Conservation (phyloP, 345 rosid species). For the Conringia planisiliqua region DNA sequence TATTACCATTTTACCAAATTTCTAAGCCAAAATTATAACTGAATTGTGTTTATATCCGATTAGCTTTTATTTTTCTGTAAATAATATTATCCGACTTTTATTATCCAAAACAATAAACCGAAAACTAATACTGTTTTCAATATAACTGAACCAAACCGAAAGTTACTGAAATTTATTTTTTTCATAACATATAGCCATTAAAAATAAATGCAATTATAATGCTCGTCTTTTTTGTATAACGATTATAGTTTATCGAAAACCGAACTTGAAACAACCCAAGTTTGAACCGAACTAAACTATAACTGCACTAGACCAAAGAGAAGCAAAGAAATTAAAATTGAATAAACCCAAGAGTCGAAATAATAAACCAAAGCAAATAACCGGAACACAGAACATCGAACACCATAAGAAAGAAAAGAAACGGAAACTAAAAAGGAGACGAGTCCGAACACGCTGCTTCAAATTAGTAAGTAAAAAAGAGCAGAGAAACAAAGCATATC, state of each 20-base stretch:
- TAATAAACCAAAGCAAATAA: background rate
- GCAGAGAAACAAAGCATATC: conserved; percentile 24
- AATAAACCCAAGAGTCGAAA: background rate
- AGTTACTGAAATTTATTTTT: background rate
- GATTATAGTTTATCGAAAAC: no score
- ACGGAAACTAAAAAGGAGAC: background rate
- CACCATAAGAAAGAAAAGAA: background rate
- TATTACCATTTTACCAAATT: background rate
- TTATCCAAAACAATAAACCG: background rate
- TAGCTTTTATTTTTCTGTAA: no score
- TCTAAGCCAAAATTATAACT: background rate
- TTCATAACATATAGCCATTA: background rate
- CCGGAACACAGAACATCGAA: background rate
- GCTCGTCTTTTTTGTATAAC: no score
- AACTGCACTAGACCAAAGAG: background rate
- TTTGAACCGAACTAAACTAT: background rate
- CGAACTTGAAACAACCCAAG: background rate
- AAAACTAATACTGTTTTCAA: background rate
- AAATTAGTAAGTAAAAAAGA: background rate
- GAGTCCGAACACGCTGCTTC: conserved; percentile 2
- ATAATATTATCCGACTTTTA: background rate
- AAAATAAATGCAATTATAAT: background rate
- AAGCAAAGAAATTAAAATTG: background rate
- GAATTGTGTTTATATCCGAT: background rate
- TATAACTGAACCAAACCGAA: background rate